Evolutionary conservation across 305 asterid genomes (phyloP).

Genomic region (Fraxinus sp.): DNA sequence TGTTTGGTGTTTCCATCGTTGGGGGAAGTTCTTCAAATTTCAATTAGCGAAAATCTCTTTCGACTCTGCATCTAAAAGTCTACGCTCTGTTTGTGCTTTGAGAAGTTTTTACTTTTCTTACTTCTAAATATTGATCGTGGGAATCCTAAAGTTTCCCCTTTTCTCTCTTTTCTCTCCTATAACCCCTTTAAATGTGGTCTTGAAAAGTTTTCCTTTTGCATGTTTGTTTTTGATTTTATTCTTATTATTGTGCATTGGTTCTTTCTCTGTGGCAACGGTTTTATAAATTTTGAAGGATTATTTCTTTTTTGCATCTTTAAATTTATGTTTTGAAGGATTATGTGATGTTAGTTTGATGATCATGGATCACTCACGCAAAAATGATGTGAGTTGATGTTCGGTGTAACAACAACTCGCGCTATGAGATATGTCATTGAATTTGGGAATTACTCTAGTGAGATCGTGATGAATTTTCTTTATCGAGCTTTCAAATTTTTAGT

Average conservation of each 20-base stretch:
- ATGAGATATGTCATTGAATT: background rate
- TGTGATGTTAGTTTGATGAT: background rate
- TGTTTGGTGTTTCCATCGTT: background rate
- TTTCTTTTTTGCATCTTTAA: background rate
- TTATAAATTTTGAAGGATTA: background rate
- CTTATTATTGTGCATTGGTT: background rate
- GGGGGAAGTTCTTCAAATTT: background rate
- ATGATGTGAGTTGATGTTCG: conserved; percentile 36
- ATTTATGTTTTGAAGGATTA: background rate
- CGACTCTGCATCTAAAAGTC: background rate
- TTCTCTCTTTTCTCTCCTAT: background rate
- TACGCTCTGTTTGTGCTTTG: background rate
- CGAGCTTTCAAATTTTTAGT: background rate
- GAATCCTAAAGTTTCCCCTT: background rate
- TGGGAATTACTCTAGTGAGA: background rate
- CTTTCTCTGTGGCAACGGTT: background rate
- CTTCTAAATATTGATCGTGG: background rate
- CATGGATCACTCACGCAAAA: conserved; percentile 36
- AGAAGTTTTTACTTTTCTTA: background rate
- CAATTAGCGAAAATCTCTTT: background rate
- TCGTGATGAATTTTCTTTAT: background rate
- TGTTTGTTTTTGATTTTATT: background rate
- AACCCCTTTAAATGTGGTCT: background rate
- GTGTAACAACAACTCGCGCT: conserved; percentile 13
- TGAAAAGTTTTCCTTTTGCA: background rate